These are phyloP conservation scores for Stenogyne calaminthoides DNA, from an alignment of 305 asterid species.

Conservation along the genomic window DNA sequence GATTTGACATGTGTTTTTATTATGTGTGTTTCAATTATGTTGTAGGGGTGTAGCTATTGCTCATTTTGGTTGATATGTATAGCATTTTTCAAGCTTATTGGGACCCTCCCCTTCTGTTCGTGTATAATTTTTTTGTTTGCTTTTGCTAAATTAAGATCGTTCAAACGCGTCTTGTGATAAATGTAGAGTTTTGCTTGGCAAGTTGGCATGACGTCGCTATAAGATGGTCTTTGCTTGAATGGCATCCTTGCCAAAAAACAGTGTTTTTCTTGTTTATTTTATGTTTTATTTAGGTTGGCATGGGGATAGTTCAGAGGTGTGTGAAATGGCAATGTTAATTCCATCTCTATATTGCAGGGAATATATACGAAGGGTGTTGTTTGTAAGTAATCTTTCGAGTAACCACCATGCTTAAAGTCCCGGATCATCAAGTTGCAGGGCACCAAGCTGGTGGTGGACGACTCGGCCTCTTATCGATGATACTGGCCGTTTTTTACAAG, in stretches of 20 bases:
- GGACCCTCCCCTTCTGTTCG: background rate
- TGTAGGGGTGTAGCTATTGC: background rate
- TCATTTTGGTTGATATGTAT: background rate
- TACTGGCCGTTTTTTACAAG: constrained; percentile 88
- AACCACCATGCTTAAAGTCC: no score
- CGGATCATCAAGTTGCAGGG: no score
- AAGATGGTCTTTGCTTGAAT: background rate
- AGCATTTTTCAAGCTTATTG: background rate
- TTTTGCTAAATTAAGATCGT: background rate
- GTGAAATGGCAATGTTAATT: no score
- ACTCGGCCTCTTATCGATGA: constrained; percentile 87
- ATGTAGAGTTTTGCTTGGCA: no score
- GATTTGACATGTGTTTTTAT: background rate
- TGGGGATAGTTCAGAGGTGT: background rate
- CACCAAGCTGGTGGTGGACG: no score
- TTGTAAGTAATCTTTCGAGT: no score
- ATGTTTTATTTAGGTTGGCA: background rate
- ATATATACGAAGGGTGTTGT: no score
- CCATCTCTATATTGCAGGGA: no score
- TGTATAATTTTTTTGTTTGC: background rate
- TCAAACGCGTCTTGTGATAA: no score
- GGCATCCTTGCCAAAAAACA: background rate
- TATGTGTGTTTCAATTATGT: background rate
- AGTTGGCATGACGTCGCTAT: background rate
- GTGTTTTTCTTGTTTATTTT: background rate